Percentiles rank a stretch among this genome's conserved stretches.
Evolutionary conservation across 306 rosid species (phyloP).

Genomic region (Mucuna pruriens): DNA sequence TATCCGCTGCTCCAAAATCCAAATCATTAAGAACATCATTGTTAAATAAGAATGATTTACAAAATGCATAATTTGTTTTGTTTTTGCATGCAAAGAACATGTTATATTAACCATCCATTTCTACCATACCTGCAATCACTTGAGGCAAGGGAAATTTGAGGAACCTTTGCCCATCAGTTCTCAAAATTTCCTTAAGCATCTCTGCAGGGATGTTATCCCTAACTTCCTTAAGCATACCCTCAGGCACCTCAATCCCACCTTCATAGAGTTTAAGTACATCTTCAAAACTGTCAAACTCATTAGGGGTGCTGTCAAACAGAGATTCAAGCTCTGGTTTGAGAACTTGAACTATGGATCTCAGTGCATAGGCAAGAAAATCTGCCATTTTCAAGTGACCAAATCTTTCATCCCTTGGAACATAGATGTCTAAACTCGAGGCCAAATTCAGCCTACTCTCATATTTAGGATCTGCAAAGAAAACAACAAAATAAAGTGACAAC

Average conservation of each 20-base stretch:
- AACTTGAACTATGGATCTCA: constrained; percentile 72
- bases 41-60: not conserved
- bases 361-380: constrained; percentile 76
- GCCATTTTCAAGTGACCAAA: constrained; percentile 79
- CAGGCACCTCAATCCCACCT: constrained; percentile 67
- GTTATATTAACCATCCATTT: not conserved
- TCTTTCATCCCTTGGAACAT: constrained; percentile 85
- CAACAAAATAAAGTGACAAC: constrained; percentile 17
- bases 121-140: constrained; percentile 68
- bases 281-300: constrained; percentile 71
- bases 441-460: constrained; percentile 61
- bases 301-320: constrained; percentile 52
- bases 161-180: constrained; percentile 71
- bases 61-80: constrained; percentile 26
- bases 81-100: constrained; percentile 34
- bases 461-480: constrained; percentile 58
- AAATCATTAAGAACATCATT: constrained; percentile 20
- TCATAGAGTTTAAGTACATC: constrained; percentile 74
- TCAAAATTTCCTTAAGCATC: constrained; percentile 69
- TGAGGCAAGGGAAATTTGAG: constrained; percentile 74
- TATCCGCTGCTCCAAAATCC: constrained; percentile 58
- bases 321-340: constrained; percentile 68
- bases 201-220: constrained; percentile 60
- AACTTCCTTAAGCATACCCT: constrained; percentile 46
- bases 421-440: constrained; percentile 60